Evolutionary conservation across 768 basidiomycete genomes (phyloP).

Genomic region (Amanita jacksonii): DNA sequence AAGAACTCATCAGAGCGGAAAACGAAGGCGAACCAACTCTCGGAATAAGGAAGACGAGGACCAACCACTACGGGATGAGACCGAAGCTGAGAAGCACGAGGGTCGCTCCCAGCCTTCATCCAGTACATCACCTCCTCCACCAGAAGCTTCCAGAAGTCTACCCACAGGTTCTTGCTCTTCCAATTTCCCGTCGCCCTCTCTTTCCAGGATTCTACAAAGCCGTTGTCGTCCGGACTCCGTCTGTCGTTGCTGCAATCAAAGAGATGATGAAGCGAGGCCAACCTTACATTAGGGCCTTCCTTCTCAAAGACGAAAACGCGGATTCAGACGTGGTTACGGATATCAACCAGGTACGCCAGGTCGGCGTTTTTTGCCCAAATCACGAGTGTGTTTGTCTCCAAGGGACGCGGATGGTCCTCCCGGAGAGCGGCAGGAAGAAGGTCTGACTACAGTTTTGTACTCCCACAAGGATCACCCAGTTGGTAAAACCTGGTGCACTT

Average conservation of each 20-base stretch:
- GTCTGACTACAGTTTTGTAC: conserved; percentile 90
- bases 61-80: background rate
- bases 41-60: background rate
- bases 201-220: conserved; percentile 99
- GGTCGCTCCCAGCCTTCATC: conserved; percentile 5
- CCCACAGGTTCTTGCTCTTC: conserved; percentile 90
- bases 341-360: conserved; percentile 77
- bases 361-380: conserved; percentile 98
- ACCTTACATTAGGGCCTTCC: conserved; percentile 93
- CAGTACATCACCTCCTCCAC: conserved; percentile 12
- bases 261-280: conserved; percentile 97
- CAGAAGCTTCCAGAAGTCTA: conserved; percentile 81
- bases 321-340: conserved; percentile 92
- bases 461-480: conserved; percentile 84
- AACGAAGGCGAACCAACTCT: background rate
- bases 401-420: conserved; percentile 21
- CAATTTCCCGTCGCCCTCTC: conserved; percentile 89
- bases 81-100: background rate
- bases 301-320: conserved; percentile 87
- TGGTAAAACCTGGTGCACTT: conserved; percentile 67
- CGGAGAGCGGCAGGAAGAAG: conserved; percentile 69
- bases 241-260: conserved; percentile 88
- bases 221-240: conserved; percentile 84
- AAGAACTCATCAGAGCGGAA: conserved; percentile 3
- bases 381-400: conserved; percentile 66